phyloP scores from a whole-genome alignment of 768 basidiomycete species.

The Collybia sordida region DNA sequence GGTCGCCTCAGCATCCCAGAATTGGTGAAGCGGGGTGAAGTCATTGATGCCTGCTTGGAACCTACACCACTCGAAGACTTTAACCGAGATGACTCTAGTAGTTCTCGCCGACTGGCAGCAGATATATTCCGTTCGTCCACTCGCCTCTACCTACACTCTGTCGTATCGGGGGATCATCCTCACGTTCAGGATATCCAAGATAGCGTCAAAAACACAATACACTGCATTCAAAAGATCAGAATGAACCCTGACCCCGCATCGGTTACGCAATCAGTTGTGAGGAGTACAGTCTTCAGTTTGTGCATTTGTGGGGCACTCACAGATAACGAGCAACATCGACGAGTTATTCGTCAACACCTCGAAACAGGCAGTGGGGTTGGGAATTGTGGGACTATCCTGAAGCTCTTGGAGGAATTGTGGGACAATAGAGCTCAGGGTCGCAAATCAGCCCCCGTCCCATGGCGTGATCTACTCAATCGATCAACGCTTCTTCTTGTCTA shows the following conservation, averaged over 20 bases:
- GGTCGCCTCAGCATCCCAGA: constrained; percentile 59
- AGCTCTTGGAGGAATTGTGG: constrained; percentile 64
- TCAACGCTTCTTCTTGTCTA: constrained; percentile 61
- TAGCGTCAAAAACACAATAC: constrained; percentile 54
- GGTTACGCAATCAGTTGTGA: constrained; percentile 55
- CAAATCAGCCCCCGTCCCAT: constrained; percentile 43
- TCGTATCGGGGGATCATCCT: constrained; percentile 74
- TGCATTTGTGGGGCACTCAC: constrained; percentile 74
- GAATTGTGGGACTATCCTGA: constrained; percentile 57
- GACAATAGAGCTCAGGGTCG: constrained; percentile 27
- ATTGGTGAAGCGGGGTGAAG: constrained; percentile 52
- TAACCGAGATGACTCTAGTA: constrained; percentile 16
- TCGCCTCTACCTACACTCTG: constrained; percentile 71
- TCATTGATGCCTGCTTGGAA: constrained; percentile 45
- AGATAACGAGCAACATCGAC: constrained; percentile 42
- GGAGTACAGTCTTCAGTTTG: constrained; percentile 78
- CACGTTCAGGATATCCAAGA: constrained; percentile 59
- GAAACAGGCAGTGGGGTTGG: constrained; percentile 58
- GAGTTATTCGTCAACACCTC: constrained; percentile 44
- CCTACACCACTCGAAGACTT: constrained; percentile 19
- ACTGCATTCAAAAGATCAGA: constrained; percentile 37
- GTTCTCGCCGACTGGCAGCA: constrained; percentile 45
- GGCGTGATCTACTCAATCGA: constrained; percentile 57
- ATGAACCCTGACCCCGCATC: constrained; percentile 13
- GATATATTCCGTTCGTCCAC: constrained; percentile 76